These are phyloP conservation scores for Pyrus betulifolia DNA, from an alignment of 306 rosid genomes.

Conservation along the genomic window DNA sequence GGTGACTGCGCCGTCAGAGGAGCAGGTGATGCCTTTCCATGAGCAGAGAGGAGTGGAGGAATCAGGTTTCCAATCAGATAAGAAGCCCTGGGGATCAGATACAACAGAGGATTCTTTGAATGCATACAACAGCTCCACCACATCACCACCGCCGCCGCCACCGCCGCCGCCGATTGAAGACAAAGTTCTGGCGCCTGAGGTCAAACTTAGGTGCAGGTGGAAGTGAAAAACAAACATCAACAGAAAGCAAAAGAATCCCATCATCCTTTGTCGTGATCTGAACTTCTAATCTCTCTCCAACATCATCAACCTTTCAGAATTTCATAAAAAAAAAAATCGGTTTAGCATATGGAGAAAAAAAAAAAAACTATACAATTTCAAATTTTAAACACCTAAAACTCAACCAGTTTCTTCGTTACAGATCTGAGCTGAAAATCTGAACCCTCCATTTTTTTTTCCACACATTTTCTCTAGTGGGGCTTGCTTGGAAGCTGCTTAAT, in stretches of 20 bases:
- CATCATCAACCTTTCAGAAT: not conserved
- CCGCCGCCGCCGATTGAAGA: not conserved
- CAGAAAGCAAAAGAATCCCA: constrained; percentile 14
- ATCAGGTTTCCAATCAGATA: constrained; percentile 33
- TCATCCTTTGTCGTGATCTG: not conserved
- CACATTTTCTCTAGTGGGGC: not conserved
- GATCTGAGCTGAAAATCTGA: constrained; percentile 7
- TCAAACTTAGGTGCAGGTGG: not conserved
- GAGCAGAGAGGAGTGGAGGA: constrained; percentile 24
- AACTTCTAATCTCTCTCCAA: not conserved
- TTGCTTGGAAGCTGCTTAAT: not conserved
- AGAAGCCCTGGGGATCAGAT: constrained; percentile 44
- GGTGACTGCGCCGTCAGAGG: constrained; percentile 22
- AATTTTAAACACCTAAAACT: not conserved
- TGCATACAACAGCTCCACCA: constrained; percentile 12
- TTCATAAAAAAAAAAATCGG: not conserved
- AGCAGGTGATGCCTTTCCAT: constrained; percentile 57
- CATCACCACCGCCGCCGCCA: constrained; percentile 1
- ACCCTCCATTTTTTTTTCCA: not conserved
- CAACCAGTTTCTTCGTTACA: not conserved
- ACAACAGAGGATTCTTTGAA: constrained; percentile 43
- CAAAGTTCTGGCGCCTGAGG: constrained; percentile 13
- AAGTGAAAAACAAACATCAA: constrained; percentile 9
- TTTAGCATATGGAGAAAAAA: not conserved
- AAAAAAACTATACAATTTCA: not conserved